These are phyloP conservation scores for Platanthera guangdongensis DNA, from an alignment of 106 monocot genomes.

Conservation along the genomic window DNA sequence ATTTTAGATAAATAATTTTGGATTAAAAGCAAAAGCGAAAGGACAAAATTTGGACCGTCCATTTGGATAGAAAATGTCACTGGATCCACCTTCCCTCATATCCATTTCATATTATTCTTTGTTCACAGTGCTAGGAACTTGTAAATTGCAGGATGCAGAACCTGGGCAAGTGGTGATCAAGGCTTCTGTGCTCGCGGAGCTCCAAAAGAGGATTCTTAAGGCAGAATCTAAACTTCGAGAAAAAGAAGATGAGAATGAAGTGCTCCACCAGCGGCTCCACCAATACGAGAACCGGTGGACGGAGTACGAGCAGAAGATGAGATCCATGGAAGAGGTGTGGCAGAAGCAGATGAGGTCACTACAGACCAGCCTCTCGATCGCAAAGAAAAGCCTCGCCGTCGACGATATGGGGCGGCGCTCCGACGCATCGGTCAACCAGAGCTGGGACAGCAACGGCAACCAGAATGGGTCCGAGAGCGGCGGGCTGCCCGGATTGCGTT, in stretches of 20 bases:
- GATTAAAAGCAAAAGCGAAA: too few species aligned
- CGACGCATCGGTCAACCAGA: constrained; percentile 42
- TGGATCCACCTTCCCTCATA: too few species aligned
- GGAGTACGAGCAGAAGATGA: constrained; percentile 94
- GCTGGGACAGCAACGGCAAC: constrained; percentile 11
- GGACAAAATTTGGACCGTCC: too few species aligned
- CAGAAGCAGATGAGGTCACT: constrained; percentile 92
- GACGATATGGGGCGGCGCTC: constrained; percentile 43
- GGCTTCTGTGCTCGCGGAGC: constrained; percentile 75
- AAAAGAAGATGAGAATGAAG: constrained; percentile 86
- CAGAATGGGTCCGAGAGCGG: not conserved
- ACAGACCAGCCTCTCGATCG: constrained; percentile 69
- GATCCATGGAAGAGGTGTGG: constrained; percentile 97
- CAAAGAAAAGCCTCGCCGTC: constrained; percentile 67
- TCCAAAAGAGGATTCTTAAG: constrained; percentile 73
- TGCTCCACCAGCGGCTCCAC: constrained; percentile 71
- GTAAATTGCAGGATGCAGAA: constrained; percentile 25
- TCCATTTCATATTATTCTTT: too few species aligned
- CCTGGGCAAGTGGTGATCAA: constrained; percentile 59
- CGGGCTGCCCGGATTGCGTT: constrained; percentile 10
- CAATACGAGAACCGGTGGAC: constrained; percentile 86
- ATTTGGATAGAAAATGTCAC: too few species aligned
- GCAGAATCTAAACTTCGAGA: constrained; percentile 66
- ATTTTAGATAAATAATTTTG: too few species aligned
- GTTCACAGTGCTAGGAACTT: too few species aligned